Percentiles rank a stretch among this genome's conserved stretches.
Evolutionary conservation across 2,329 filamentous ascomycete species (phyloP).

Genomic region (Fusarium siculi): DNA sequence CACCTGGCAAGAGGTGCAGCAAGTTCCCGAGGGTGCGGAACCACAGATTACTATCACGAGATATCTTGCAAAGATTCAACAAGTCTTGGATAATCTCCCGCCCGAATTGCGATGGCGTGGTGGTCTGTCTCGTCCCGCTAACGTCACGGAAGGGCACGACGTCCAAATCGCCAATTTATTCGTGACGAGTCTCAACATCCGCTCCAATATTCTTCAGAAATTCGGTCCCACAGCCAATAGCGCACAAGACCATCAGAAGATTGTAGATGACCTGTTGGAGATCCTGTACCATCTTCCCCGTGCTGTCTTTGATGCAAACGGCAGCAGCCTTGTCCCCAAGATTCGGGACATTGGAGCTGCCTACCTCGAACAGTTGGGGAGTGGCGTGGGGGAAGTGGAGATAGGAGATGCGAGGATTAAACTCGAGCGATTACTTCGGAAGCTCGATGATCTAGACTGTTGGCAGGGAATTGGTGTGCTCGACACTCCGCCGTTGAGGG

Average conservation of each 20-base stretch:
- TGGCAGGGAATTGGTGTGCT: constrained; percentile 43
- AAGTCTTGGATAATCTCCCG: constrained; percentile 46
- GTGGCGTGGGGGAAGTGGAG: constrained; percentile 1
- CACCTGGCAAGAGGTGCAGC: constrained; percentile 48
- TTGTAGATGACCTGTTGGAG: constrained; percentile 51
- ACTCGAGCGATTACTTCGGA: constrained; percentile 44
- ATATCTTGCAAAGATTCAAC: constrained; percentile 41
- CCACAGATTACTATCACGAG: constrained; percentile 11
- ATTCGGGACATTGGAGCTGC: constrained; percentile 51
- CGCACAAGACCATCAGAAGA: constrained; percentile 44
- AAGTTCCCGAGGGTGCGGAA: constrained; percentile 6
- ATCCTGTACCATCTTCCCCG: constrained; percentile 49
- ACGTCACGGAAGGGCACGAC: constrained; percentile 49
- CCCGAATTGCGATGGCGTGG: constrained; percentile 51
- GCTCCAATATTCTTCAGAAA: constrained; percentile 51
- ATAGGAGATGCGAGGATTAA: constrained; percentile 35
- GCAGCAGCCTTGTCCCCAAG: constrained; percentile 50
- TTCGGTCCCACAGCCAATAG: constrained; percentile 32
- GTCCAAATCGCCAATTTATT: constrained; percentile 52
- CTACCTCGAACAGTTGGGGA: constrained; percentile 45
- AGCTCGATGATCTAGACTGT: constrained; percentile 47
- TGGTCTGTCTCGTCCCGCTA: constrained; percentile 46
- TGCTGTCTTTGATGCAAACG: constrained; percentile 49
- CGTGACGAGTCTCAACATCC: constrained; percentile 51
- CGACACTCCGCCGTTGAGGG: not conserved